Evolutionary conservation across 176 grass and related monocot species (phyloP).

Genomic region (Otatea glauca): DNA sequence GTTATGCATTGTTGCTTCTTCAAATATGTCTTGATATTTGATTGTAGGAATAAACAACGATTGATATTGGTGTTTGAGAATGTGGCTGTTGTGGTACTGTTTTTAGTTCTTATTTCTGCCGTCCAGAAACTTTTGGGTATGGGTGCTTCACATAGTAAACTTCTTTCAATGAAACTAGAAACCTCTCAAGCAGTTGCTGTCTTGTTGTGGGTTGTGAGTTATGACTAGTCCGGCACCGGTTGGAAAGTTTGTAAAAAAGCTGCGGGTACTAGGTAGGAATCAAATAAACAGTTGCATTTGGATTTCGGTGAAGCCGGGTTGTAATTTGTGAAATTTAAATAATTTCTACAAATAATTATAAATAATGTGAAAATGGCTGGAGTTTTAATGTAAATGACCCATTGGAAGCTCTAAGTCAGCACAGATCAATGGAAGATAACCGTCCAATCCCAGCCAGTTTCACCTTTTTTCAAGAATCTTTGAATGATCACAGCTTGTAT

Average conservation of each 20-base stretch:
- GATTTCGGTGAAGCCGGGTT: not conserved
- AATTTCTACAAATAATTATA: not conserved
- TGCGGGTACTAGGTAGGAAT: not conserved
- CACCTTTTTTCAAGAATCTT: not conserved
- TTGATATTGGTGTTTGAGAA: not conserved
- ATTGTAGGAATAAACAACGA: not conserved
- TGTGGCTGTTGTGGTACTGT: not conserved
- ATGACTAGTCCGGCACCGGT: not conserved
- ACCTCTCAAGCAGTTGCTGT: not conserved
- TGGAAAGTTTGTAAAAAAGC: not conserved
- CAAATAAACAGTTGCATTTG: constrained; percentile 6
- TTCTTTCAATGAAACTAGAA: not conserved
- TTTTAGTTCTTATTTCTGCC: not conserved
- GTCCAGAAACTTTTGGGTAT: not conserved
- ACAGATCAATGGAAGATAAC: no score
- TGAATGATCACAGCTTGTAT: not conserved
- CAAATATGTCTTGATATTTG: not conserved
- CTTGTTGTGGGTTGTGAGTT: not conserved
- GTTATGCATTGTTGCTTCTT: not conserved
- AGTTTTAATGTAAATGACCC: not conserved
- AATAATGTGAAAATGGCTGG: not conserved
- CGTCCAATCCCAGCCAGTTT: not conserved
- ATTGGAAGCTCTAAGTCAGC: not conserved
- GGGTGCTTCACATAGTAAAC: not conserved
- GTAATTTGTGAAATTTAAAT: not conserved